These are phyloP conservation scores for Phanerochaete carnosa DNA, from an alignment of 768 basidiomycete genomes.

Conservation along the genomic window DNA sequence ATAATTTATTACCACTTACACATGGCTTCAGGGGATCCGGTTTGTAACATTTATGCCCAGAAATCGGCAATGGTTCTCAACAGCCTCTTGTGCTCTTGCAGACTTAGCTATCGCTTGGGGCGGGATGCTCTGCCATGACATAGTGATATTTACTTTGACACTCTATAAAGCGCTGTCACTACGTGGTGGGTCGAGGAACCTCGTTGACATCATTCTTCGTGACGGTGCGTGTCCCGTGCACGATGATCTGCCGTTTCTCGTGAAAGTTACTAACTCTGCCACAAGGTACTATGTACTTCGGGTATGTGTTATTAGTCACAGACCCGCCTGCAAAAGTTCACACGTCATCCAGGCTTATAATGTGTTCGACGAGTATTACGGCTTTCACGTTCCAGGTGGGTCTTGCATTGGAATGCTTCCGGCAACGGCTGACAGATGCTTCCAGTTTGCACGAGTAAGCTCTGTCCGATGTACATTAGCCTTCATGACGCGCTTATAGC, in stretches of 20 bases:
- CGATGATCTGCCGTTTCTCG: background rate
- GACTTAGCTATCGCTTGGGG: constrained; percentile 6
- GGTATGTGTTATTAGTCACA: background rate
- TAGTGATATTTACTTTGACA: constrained; percentile 10
- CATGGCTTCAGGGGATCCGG: too few relatives aligned
- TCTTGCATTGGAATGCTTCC: background rate
- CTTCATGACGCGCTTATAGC: background rate
- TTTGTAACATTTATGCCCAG: too few relatives aligned
- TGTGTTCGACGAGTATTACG: background rate
- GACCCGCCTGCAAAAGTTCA: background rate
- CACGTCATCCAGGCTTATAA: background rate
- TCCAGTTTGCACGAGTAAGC: background rate
- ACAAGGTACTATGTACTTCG: constrained; percentile 9
- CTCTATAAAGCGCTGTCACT: background rate
- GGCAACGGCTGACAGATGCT: background rate
- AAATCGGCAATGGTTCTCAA: too few relatives aligned
- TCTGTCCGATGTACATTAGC: background rate
- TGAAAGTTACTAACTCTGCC: background rate
- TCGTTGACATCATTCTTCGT: constrained; percentile 7
- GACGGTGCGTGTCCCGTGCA: constrained; percentile 1
- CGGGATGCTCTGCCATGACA: background rate
- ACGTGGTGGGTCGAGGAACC: background rate
- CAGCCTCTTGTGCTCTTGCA: too few relatives aligned
- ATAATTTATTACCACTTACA: too few relatives aligned
- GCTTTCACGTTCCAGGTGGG: background rate